Evolutionary conservation across 176 grass and related monocot species (phyloP), one percentile per base, ranked within the genome.

Genomic region (Ensete ventricosum): DNA sequence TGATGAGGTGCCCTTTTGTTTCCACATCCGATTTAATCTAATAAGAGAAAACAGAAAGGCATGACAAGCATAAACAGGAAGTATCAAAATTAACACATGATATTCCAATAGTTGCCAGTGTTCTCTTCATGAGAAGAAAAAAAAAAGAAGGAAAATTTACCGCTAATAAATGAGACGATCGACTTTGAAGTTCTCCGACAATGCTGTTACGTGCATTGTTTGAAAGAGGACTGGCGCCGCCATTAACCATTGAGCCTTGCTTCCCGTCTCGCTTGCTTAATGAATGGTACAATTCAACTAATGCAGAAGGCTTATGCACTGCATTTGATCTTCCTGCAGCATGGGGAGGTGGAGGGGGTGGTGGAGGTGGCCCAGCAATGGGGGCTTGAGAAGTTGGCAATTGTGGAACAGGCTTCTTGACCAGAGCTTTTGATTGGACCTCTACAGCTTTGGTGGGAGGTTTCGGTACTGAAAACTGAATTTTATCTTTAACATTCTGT

Each of bases 161-260:
- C 52, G 94, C 88, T 22, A 98, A 43, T 64, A 91, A 65, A 85
- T 98, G 90, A 9, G 80, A 57, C 21, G 94, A 98, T 75, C 94
- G 90, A 76, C 93, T 98, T 82, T 91, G 94, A 49, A 98, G 88
- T 71, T 98, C 94, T 25, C 86, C 90, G 17, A 98, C 82, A 1
- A 98, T 87, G 74, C 87, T 79, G 70, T 86, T 80, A 29, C 76
- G 80, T 11, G 84, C 55, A 19, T 83, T 83, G 25, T 60, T 53
- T 50, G 50, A 62, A 63, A 79, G 65, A 79, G 78, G 78, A 24
- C 59, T 81, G 1, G 71, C 72, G 43, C 67, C 71, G 50, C 81
- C 71, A 70, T 74, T 85, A 24, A 58, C 77, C n/a, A 80, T 72
- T 22, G 81, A 64, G 12, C 77, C 49, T 51, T 83, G 87, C 73